A percentile compares a stretch with the other conserved stretches of the same genome.
phyloP scores from a whole-genome alignment of 768 basidiomycete genomes.

The Psilocybe azurescens region DNA sequence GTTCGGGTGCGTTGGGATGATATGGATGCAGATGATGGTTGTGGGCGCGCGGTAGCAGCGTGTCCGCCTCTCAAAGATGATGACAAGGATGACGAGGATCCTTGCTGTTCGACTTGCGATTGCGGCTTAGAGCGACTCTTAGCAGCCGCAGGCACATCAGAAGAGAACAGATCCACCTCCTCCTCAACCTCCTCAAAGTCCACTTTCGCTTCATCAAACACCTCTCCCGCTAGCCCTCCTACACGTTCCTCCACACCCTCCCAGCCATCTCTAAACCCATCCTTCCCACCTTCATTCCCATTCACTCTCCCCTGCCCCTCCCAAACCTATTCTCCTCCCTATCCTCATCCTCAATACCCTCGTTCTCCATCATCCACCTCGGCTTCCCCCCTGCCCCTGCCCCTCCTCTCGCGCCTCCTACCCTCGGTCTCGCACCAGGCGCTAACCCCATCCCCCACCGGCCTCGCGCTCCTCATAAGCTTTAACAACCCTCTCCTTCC shows the following conservation, averaged over 20 bases:
- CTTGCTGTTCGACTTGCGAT: neutral
- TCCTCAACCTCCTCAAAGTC: slow-evolving; percentile 13
- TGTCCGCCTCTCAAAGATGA: neutral
- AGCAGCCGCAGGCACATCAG: slow-evolving; percentile 17
- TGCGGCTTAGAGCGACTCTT: too few relatives aligned
- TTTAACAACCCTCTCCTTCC: slow-evolving; percentile 80
- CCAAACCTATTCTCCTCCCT: slow-evolving; percentile 3
- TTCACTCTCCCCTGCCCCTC: too few relatives aligned
- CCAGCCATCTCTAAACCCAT: slow-evolving; percentile 35
- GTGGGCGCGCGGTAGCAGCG: neutral
- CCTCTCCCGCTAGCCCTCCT: slow-evolving; percentile 25
- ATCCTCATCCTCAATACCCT: slow-evolving; percentile 29
- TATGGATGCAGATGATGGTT: neutral
- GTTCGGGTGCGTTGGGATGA: slow-evolving; percentile 34
- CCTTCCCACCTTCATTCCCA: slow-evolving; percentile 29
- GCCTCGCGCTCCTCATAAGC: slow-evolving; percentile 78
- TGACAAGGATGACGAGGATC: slow-evolving; percentile 34
- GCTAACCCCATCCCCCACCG: neutral
- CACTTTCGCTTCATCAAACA: neutral
- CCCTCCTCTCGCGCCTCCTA: slow-evolving; percentile 18
- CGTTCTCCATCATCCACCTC: slow-evolving; percentile 68
- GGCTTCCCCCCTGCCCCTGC: slow-evolving; percentile 34
- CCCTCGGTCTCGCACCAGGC: slow-evolving; percentile 24
- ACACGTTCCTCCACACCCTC: neutral
- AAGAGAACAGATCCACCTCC: slow-evolving; percentile 32